These are phyloP conservation scores for Melocanna baccifera DNA, from an alignment of 176 grass and related monocot species.

Conservation along the genomic window DNA sequence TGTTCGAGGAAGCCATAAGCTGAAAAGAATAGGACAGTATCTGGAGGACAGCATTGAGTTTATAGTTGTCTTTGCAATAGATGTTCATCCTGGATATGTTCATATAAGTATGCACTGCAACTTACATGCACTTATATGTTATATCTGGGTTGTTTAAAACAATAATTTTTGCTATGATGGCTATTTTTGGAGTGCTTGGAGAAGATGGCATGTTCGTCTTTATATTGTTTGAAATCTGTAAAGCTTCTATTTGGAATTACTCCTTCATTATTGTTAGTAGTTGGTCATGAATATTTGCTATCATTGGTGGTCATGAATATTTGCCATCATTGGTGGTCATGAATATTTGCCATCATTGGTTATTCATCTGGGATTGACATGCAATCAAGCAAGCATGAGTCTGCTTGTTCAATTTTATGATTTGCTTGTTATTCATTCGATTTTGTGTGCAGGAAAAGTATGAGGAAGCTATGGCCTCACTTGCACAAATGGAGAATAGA, in stretches of 20 bases:
- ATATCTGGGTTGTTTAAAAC: not conserved
- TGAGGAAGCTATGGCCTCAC: constrained; percentile 57
- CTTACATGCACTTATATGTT: not conserved
- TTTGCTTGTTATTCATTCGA: constrained; percentile 29
- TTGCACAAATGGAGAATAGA: not conserved
- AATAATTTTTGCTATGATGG: constrained; percentile 7
- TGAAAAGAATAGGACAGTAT: too few species aligned
- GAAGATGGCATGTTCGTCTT: too few species aligned
- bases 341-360: too few species aligned
- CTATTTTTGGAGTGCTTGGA: not conserved
- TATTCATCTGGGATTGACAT: not conserved
- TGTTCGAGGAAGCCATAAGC: too few species aligned
- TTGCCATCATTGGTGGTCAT: too few species aligned
- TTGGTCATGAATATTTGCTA: constrained; percentile 10
- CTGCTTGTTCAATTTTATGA: constrained; percentile 12
- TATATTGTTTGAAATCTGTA: constrained; percentile 8
- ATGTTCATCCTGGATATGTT: constrained; percentile 1
- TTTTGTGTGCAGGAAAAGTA: constrained; percentile 69
- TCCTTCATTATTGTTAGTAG: constrained; percentile 14
- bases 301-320: too few species aligned
- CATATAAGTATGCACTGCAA: not conserved
- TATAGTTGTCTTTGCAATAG: constrained; percentile 18
- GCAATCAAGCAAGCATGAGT: constrained; percentile 20
- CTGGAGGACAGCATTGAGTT: not conserved
- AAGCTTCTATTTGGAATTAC: not conserved